These are phyloP conservation scores for Ichthyophthirius multifiliis DNA, from an alignment of 169 alveolate species.

Conservation along the genomic window DNA sequence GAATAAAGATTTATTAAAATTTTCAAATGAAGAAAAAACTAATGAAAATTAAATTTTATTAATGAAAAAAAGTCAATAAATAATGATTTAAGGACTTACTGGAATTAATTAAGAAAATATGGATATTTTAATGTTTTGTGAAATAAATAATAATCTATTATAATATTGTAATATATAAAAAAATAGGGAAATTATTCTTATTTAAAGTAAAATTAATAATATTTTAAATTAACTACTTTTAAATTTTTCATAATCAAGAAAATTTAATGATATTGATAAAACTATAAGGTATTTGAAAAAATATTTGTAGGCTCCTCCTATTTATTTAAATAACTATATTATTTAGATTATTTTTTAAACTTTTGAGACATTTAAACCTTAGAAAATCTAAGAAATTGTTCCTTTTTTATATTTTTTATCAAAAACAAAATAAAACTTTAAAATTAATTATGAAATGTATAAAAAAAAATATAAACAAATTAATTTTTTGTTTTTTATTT, in stretches of 20 bases:
- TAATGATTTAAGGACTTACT: no score
- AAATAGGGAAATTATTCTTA: not conserved
- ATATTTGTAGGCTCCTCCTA: conserved; percentile 11
- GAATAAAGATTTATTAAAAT: no score
- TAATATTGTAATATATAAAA: not conserved
- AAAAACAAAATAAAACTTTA: not conserved
- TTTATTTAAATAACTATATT: not conserved
- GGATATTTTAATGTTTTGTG: not conserved
- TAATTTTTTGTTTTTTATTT: not conserved
- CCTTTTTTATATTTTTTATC: conserved; percentile 5
- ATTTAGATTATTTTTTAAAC: not conserved
- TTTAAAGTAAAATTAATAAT: not conserved
- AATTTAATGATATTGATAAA: not conserved
- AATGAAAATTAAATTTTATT: no score
- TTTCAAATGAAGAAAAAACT: no score
- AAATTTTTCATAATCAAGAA: not conserved
- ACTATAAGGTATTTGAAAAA: not conserved
- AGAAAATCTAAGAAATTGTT: not conserved
- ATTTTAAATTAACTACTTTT: not conserved
- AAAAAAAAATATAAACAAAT: not conserved
- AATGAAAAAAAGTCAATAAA: no score
- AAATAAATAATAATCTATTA: not conserved
- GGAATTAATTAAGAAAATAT: no score
- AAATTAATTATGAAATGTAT: conserved; percentile 1
- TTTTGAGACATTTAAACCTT: not conserved